Evolutionary conservation across 2,329 filamentous ascomycete genomes (phyloP), one percentile per base, ranked within the genome.

Genomic region (Sporothrix dimorphospora): DNA sequence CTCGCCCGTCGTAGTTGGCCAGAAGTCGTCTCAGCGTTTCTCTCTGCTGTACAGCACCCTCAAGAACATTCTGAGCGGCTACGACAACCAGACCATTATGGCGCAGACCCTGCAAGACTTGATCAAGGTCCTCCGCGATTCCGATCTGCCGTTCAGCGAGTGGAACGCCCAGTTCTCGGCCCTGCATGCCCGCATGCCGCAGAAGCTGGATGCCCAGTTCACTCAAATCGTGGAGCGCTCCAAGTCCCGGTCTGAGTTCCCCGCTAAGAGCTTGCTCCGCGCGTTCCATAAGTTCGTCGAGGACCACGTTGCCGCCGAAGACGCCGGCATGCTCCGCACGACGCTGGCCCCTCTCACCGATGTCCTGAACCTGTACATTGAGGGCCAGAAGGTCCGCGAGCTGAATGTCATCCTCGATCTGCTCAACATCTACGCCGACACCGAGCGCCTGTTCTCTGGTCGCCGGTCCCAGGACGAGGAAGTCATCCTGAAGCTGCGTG

Each of bases 61-160:
- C 61, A 85, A 88, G 79, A 94, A 98, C 82, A 98, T 99, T 76
- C 88, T 99, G 19, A 86, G 91, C 78, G 96, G 96, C 73, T 99
- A 94, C 79, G 96, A 99, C 83, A 99, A 99, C 87, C 95, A 97
- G 76, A 91, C 98, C 76, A 94, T 98, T 82, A 97, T 99, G 95
- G 88, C 89, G 69, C 83, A 89, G 73, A 96, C 94, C 1, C 86
- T 99, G 27, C 94, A 93, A 82, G 93, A 96, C 79, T 86, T 98
- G 49, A 90, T 98, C n/a, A 89, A 94, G 73, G 94, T 99, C 12
- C 88, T 99, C 27, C 91, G 95, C 55, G 89, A 97, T 78, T 90
- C 92, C 1, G 94, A 98, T 78, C 88, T 99, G 75, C 96, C 96
- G 1, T 99, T 96, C 80, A 94, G 95, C 81, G 94, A 99, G 82